Evolutionary conservation across 2,329 filamentous ascomycete genomes (phyloP), one percentile per base, ranked within the genome.

Genomic region (Exophiala aquamarina): DNA sequence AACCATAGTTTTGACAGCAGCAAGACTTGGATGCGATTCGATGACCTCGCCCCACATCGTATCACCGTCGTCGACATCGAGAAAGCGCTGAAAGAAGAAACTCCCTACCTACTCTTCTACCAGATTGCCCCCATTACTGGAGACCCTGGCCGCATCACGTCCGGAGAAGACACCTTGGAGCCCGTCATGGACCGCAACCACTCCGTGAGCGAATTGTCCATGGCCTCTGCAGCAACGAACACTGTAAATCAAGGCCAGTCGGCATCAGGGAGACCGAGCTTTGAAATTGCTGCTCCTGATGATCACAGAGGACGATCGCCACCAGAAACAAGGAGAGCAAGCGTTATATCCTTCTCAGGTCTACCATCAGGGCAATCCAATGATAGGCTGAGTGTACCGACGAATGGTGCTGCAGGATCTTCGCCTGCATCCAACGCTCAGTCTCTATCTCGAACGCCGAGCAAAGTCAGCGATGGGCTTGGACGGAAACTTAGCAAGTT

Each of bases 101-200:
- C 89, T 65, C 92, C 93, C 0, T 97, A 97, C 64, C 78, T 97
- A 5, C 74, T 98, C 0, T 97, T 97, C 67, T 98, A 96, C 62
- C 92, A 96, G 66, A 88, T 97, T 32, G 80, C 94, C 21, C 91
- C 92, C 0, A 89, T 94, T 61, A 81, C 89, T 21, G 87, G 91
- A 46, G 78, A 86, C 54, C 67, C 67, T 14, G 63, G 62, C 4
- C 59, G 64, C 31, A 60, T 61, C 35, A 66, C 63, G 36, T 42
- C 63, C 15, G 57, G 58, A 6, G 71, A 74, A 28, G 63, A 62
- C 11, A 52, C 62, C 2, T 37, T 58, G 49, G 33, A 61, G 48
- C 40, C 56, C 38, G 13, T 49, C 43, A 13, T 61, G 59, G 40
- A 60, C 57, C 41, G 41, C 52, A 37, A 44, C 33, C 19, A 34